Base-by-base conservation (phyloP, 192 early-diverging fungal genomes). In the Entrophospora sp. region DNA sequence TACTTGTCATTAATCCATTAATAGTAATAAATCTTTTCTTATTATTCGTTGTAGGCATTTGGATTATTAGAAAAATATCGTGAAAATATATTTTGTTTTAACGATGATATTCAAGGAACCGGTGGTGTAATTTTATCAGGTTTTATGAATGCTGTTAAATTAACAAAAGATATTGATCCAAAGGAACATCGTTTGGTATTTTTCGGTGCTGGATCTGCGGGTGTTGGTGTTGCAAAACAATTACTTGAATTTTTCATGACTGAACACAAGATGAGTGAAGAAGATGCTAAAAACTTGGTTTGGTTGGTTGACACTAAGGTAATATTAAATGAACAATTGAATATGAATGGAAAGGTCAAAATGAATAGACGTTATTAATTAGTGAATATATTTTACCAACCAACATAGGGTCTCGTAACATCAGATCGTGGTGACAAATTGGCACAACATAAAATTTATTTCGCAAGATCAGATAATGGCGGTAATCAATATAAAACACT, bases 71-170 rank as follows among this genome's bases (percentile, higher is more conserved):
- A 86, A 18, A 80, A 87, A 59, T 94, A 93, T 75, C 83, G 89
- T 61, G 49, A 86, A 68, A 75, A 80, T 18, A 86, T 84, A 36
- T 82, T 90, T 55, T 90, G 85, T 74, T 98, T 98, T 75, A 98
- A 98, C 73, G 96, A 98, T 64, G 92, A 94, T 67, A 93, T 94
- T 63, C 91, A 93, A 69, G 90, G 92, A 35, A 94, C 92, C 24
- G 96, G 96, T 53, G 93, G 91, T 60, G 94, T 97, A 18, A 89
- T 97, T 68, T 82, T 96, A 16, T 87, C 89, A 45, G 96, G 92
- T 35, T 89, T 96, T 61, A 95, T 95, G 73, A 91, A 91, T 60
- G 92, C 92, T n/a, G 78, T 95, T 44, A 67, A 80, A 51, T 79
- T 79, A 20, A 79, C 78, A n/a, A 60, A 65, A 10, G 75, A 85